phyloP scores from a whole-genome alignment of 495 filamentous ascomycete genomes.

The Penicillium manginii region DNA sequence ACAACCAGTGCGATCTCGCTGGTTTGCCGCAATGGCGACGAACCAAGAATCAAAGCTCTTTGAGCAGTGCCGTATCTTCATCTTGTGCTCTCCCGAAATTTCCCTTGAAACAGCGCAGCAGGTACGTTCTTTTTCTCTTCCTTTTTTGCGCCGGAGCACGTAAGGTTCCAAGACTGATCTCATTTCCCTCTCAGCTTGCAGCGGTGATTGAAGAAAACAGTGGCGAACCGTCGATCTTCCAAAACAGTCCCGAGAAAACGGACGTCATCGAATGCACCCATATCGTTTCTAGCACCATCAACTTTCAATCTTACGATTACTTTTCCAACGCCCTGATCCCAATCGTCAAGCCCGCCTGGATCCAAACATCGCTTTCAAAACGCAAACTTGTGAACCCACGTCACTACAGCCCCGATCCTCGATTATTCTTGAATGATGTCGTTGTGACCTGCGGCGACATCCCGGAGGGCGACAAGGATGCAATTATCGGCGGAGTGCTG shows the following conservation, averaged over 20 bases:
- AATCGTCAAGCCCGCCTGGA: slow-evolving; percentile 86
- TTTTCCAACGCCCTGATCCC: slow-evolving; percentile 74
- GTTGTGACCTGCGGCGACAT: slow-evolving; percentile 78
- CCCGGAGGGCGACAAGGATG: slow-evolving; percentile 86
- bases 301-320: slow-evolving; percentile 81
- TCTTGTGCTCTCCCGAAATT: slow-evolving; percentile 54
- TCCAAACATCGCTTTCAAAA: slow-evolving; percentile 67
- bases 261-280: slow-evolving; percentile 70
- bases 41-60: slow-evolving; percentile 43
- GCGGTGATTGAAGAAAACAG: slow-evolving; percentile 54
- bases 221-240: slow-evolving; percentile 52
- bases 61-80: slow-evolving; percentile 46
- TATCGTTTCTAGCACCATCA: slow-evolving; percentile 80
- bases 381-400: slow-evolving; percentile 74
- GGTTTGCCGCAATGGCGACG: slow-evolving; percentile 34
- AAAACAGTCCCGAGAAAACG: slow-evolving; percentile 48
- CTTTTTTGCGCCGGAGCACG: slow-evolving; percentile 8
- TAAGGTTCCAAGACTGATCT: slow-evolving; percentile 10
- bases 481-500: slow-evolving; percentile 85
- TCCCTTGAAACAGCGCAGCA: slow-evolving; percentile 46
- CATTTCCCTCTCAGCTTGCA: slow-evolving; percentile 31
- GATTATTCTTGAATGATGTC: slow-evolving; percentile 85
- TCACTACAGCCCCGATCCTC: slow-evolving; percentile 86
- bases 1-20: background rate
- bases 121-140: slow-evolving; percentile 23